Percentiles rank a stretch among this genome's conserved stretches.
These are phyloP conservation scores for Aeschynomene evenia DNA, from an alignment of 306 rosid species.

Conservation along the genomic window DNA sequence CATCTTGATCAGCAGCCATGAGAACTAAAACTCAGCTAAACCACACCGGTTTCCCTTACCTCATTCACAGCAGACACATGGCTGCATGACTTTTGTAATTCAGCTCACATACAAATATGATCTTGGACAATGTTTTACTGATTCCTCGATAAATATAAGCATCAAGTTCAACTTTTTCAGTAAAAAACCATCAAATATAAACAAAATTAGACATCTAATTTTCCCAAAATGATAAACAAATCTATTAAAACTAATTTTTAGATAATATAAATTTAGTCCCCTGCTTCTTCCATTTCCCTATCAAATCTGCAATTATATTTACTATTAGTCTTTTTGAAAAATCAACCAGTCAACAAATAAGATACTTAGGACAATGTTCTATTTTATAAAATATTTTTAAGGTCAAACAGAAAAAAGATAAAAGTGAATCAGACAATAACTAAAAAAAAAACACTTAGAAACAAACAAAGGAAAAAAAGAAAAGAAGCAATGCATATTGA, in stretches of 20 bases:
- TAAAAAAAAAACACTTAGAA: background rate
- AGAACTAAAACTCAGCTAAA: background rate
- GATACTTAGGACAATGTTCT: background rate
- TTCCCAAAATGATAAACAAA: background rate
- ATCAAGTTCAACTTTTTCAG: background rate
- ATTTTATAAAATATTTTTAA: background rate
- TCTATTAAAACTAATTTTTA: background rate
- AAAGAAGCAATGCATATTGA: background rate
- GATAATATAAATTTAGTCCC: background rate
- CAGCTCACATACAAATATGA: background rate
- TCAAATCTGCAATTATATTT: background rate
- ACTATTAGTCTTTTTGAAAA: background rate
- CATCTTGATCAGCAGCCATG: background rate
- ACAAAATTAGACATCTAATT: background rate
- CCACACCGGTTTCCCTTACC: background rate
- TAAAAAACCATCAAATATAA: background rate
- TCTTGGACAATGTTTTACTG: background rate
- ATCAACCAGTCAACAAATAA: background rate
- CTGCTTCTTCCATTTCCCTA: background rate
- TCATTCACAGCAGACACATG: background rate
- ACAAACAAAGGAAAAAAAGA: background rate
- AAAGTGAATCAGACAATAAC: slow-evolving; percentile 1
- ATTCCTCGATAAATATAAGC: background rate
- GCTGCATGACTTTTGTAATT: slow-evolving; percentile 4
- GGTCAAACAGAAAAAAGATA: background rate